phyloP scores from a whole-genome alignment of 805 yeast species.

The Barnettozyma siamensis region DNA sequence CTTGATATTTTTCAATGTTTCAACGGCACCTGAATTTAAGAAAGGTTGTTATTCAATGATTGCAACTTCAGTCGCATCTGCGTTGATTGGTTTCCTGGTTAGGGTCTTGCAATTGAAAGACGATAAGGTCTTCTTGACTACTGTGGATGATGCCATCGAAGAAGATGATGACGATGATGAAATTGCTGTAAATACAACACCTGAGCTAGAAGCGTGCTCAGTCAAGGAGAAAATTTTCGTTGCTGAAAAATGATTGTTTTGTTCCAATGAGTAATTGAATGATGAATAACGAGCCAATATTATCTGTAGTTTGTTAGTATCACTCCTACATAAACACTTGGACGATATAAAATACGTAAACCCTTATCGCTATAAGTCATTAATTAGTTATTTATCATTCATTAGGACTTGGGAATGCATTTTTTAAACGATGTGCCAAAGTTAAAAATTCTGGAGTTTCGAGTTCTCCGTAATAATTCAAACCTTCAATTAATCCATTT shows the following conservation, averaged over 20 bases:
- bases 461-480: constrained; percentile 42
- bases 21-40: constrained; percentile 43
- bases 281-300: too few species aligned
- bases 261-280: too few species aligned
- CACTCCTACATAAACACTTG: too few species aligned
- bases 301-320: too few species aligned
- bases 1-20: constrained; percentile 45
- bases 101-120: constrained; percentile 40
- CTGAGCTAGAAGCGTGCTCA: too few species aligned
- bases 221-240: too few species aligned
- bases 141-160: constrained; percentile 4
- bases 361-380: neutral
- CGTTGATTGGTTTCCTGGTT: constrained; percentile 35
- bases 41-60: constrained; percentile 55
- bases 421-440: constrained; percentile 38
- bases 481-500: constrained; percentile 39
- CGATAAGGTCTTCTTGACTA: constrained; percentile 3
- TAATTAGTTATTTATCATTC: neutral
- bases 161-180: neutral
- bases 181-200: too few species aligned
- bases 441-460: constrained; percentile 42
- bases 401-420: constrained; percentile 19
- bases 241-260: too few species aligned
- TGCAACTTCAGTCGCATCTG: constrained; percentile 42
- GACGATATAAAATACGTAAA: too few species aligned